These are phyloP conservation scores for Naganishia onofrii DNA, from an alignment of 768 basidiomycete species.

Conservation along the genomic window DNA sequence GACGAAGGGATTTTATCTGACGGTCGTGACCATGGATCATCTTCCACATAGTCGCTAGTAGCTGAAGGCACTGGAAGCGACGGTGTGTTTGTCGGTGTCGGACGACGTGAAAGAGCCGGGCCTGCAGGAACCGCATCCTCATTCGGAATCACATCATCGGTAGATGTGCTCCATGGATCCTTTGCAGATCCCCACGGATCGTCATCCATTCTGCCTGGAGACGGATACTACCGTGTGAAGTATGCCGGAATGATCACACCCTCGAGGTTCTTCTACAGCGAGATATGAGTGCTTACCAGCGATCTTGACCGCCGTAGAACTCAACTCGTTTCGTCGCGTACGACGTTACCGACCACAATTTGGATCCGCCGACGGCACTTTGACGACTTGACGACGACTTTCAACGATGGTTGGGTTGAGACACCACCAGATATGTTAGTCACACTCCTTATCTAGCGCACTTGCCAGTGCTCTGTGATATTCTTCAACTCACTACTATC, in stretches of 20 bases:
- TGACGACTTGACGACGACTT: no score
- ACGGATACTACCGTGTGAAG: not conserved
- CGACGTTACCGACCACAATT: no score
- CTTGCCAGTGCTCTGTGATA: no score
- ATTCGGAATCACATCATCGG: not conserved
- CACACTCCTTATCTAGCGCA: no score
- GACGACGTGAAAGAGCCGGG: not conserved
- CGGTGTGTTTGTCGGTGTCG: no score
- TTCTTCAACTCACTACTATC: no score
- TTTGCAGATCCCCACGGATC: slow-evolving; percentile 15
- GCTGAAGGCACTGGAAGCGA: not conserved
- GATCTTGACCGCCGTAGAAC: no score
- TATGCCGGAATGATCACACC: not conserved
- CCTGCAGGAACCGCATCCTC: no score
- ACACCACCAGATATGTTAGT: no score
- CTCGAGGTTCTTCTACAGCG: not conserved
- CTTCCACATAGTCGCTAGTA: not conserved
- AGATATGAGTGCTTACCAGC: not conserved
- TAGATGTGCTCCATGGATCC: not conserved
- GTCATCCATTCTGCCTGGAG: slow-evolving; percentile 13
- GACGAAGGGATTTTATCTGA: not conserved
- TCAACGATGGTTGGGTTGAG: no score
- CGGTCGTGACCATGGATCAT: slow-evolving; percentile 5
- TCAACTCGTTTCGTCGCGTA: no score
- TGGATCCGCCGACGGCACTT: no score